These are phyloP conservation scores for Oenanthe sinensis DNA, from an alignment of 129 eudicot species.

Conservation along the genomic window DNA sequence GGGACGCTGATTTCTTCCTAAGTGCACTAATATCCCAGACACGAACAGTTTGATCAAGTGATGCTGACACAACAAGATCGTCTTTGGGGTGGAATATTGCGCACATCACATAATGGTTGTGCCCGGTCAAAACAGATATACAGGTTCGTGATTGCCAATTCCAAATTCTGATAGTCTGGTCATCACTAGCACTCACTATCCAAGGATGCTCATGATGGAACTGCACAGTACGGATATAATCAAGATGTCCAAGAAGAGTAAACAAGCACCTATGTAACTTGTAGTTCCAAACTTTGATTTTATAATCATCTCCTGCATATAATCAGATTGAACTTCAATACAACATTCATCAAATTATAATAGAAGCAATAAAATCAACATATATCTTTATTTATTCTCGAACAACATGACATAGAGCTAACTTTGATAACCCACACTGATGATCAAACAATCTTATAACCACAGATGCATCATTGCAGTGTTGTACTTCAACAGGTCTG, in stretches of 20 bases:
- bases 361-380: not conserved
- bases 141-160: constrained; percentile 88
- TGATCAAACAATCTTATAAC: not conserved
- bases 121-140: constrained; percentile 77
- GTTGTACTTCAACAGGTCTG: not conserved
- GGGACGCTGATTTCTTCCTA: constrained; percentile 71
- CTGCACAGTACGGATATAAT: constrained; percentile 73
- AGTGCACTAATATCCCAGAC: constrained; percentile 87
- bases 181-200: constrained; percentile 93
- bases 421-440: not conserved
- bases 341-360: not conserved
- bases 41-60: constrained; percentile 81
- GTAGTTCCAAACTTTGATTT: constrained; percentile 84
- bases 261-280: constrained; percentile 76
- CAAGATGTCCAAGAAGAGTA: constrained; percentile 83
- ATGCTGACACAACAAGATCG: constrained; percentile 78
- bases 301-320: constrained; percentile 73
- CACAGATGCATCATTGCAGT: not conserved
- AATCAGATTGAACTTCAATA: not conserved
- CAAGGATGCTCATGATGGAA: constrained; percentile 83
- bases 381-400: not conserved
- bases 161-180: constrained; percentile 83
- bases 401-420: not conserved
- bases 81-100: constrained; percentile 77
- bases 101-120: constrained; percentile 88